Evolutionary conservation across 495 filamentous ascomycete genomes (phyloP).

Genomic region (Talaromyces ruber): DNA sequence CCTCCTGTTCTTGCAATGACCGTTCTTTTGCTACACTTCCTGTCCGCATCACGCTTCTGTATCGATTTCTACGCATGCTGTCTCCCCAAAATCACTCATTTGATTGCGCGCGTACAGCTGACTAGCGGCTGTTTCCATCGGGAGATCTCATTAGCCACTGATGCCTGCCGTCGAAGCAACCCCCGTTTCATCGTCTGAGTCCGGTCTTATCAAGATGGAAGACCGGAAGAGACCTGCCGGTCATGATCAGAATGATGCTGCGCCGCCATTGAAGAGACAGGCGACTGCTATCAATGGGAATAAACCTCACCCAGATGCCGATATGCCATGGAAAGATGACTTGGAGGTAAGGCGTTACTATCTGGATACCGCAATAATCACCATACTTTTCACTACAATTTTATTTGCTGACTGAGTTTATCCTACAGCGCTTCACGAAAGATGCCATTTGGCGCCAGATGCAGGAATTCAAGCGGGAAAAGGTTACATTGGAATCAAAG

Average conservation of each 20-base stretch:
- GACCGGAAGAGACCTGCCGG: slow-evolving; percentile 87
- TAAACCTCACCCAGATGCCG: slow-evolving; percentile 66
- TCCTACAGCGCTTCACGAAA: slow-evolving; percentile 78
- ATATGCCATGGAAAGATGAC: slow-evolving; percentile 78
- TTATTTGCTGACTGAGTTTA: slow-evolving; percentile 15
- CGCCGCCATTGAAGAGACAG: slow-evolving; percentile 80
- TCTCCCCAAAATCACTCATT: background rate
- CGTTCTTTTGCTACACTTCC: slow-evolving; percentile 12
- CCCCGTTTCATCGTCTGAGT: slow-evolving; percentile 59
- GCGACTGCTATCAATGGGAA: slow-evolving; percentile 64
- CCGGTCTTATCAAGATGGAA: slow-evolving; percentile 85
- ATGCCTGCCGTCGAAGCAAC: slow-evolving; percentile 73
- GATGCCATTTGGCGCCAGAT: slow-evolving; percentile 96
- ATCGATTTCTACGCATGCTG: background rate
- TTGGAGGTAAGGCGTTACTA: slow-evolving; percentile 65
- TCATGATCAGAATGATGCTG: slow-evolving; percentile 64
- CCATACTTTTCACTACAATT: background rate
- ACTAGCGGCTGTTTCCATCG: slow-evolving; percentile 27
- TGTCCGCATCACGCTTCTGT: slow-evolving; percentile 18
- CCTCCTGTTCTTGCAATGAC: slow-evolving; percentile 27
- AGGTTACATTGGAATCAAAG: slow-evolving; percentile 63
- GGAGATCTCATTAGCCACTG: slow-evolving; percentile 47
- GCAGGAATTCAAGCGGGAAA: slow-evolving; percentile 93
- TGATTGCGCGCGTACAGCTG: slow-evolving; percentile 25
- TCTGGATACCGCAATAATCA: background rate